Evolutionary conservation across 805 yeast genomes (phyloP), one percentile per base, ranked within the genome.

Genomic region (Nakazawaea ambrosiae): DNA sequence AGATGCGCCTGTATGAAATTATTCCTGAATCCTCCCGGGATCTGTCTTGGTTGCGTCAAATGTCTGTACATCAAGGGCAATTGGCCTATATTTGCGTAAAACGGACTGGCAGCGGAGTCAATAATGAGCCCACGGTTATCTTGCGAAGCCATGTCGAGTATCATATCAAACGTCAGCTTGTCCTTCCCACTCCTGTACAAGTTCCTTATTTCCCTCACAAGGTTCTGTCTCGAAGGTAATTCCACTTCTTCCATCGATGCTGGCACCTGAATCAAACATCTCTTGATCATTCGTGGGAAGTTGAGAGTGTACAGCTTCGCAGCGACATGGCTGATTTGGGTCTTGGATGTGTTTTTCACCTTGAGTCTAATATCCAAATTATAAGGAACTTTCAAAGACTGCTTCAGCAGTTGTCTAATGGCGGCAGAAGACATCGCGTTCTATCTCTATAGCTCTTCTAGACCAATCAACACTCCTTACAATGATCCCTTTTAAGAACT

Each of bases 261-360:
- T 8, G 42, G 42, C 4, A 39, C 17, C 26, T 39, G 22, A 4
- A 39, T 16, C 33, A 39, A 32, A 9, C 27, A 25, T 23, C 36
- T 22, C 17, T 34, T 39, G n/a, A 39, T 31, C 33, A 39, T 17
- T 16, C 36, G 14, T 18, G 42, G 42, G 26, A 39, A 34, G 23
- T 39, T 39, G 17, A 34, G 14, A 3, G 26, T 19, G 8, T 24
- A 28, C 42, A 34, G 39, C 19, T 34, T 39, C 20, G 11, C n/a
- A 9, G 38, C 38, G 3, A 27, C 18, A 12, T 12, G n/a, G 17
- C 23, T 39, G 20, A 30, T 14, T 17, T 34, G 32, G 25, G 27
- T 29, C 19, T 23, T 18, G 3, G 34, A 25, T 11, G 3, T 20
- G 32, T 27, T 19, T 3, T 18, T 25, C 23, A 7, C 20, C 12